phyloP scores from a whole-genome alignment of 2,329 filamentous ascomycete species.

The Helicocarpus griseus region DNA sequence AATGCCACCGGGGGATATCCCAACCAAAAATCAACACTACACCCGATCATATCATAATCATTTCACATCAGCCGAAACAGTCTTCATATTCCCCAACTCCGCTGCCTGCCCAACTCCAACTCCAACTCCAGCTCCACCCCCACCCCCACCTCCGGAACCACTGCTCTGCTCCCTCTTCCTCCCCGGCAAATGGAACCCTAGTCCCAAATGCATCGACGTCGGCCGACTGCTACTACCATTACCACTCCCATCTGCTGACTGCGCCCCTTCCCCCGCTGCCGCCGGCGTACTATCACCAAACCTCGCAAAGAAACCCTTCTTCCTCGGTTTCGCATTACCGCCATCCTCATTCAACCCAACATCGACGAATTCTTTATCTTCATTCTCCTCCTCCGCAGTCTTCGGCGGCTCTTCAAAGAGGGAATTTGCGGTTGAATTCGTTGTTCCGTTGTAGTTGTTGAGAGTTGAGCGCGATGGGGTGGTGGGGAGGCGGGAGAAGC shows the following conservation, averaged over 20 bases:
- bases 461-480: constrained; percentile 55
- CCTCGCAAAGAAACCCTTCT: constrained; percentile 69
- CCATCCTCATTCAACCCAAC: constrained; percentile 74
- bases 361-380: constrained; percentile 80
- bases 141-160: constrained; percentile 24
- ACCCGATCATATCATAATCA: background rate
- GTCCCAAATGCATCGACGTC: constrained; percentile 30
- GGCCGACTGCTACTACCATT: constrained; percentile 38
- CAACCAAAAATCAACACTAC: background rate
- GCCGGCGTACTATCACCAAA: constrained; percentile 54
- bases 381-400: constrained; percentile 50
- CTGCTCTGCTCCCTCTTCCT: constrained; percentile 63
- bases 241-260: too few relatives aligned
- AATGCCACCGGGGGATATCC: too few relatives aligned
- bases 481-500: constrained; percentile 51
- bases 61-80: background rate
- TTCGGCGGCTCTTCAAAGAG: constrained; percentile 41
- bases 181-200: constrained; percentile 58
- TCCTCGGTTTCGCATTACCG: constrained; percentile 36
- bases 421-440: constrained; percentile 45
- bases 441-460: constrained; percentile 37
- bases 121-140: constrained; percentile 54
- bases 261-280: constrained; percentile 20
- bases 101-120: constrained; percentile 43
- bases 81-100: constrained; percentile 55